Conservation (phyloP, 2,329 filamentous ascomycete species). For the Thelonectria rubi region DNA sequence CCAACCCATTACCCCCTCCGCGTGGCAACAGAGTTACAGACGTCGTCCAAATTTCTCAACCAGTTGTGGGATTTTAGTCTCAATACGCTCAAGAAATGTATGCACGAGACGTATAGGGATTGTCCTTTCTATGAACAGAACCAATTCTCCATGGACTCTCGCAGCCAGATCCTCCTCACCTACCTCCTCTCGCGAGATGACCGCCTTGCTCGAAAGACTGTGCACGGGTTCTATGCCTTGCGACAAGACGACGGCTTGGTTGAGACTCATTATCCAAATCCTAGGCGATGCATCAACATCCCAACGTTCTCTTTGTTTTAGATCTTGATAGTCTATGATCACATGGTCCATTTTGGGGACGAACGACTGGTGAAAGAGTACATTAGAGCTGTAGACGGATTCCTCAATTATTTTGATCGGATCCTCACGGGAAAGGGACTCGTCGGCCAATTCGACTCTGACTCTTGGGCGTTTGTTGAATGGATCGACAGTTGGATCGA, state of each 20-base stretch:
- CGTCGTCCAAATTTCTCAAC: constrained; percentile 7
- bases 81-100: constrained; percentile 19
- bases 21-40: constrained; percentile 6
- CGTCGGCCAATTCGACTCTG: constrained; percentile 19
- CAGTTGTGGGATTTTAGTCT: constrained; percentile 18
- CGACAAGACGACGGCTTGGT: constrained; percentile 19
- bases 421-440: constrained; percentile 7
- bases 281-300: constrained; percentile 15
- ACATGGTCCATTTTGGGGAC: constrained; percentile 25
- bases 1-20: constrained; percentile 17
- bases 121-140: constrained; percentile 23
- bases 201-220: constrained; percentile 16
- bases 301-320: constrained; percentile 22
- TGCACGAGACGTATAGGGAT: constrained; percentile 21
- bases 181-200: constrained; percentile 20
- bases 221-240: constrained; percentile 25
- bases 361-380: constrained; percentile 17
- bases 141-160: constrained; percentile 23
- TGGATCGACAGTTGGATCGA: constrained; percentile 18
- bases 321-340: constrained; percentile 23
- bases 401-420: constrained; percentile 19
- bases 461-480: constrained; percentile 20
- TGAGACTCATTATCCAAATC: constrained; percentile 19
- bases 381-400: constrained; percentile 16
- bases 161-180: constrained; percentile 20